Percentiles rank a stretch among this genome's conserved stretches.
These are phyloP conservation scores for Picea abies DNA, from an alignment of 83 land plant species.

Conservation along the genomic window DNA sequence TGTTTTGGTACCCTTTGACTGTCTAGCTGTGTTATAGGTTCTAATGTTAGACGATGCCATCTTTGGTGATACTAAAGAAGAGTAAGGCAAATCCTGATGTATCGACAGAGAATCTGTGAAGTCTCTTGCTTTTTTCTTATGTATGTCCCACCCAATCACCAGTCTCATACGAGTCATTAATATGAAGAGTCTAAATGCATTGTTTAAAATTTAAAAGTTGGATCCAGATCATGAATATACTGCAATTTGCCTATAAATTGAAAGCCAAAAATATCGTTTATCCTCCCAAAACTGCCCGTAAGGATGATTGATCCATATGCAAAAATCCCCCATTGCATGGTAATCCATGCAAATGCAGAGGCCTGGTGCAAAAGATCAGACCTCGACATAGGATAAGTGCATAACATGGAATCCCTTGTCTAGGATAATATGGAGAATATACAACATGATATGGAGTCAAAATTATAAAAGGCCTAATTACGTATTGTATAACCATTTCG, in stretches of 20 bases:
- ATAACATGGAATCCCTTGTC: not conserved
- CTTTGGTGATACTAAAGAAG: conserved; percentile 87
- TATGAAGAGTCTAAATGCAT: not conserved
- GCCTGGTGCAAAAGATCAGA: not conserved
- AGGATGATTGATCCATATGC: not conserved
- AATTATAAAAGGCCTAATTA: not conserved
- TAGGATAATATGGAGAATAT: not conserved
- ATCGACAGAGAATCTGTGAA: conserved; percentile 80
- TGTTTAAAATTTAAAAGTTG: not conserved
- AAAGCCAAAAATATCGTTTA: not conserved
- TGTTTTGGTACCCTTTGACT: conserved; percentile 65
- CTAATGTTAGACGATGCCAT: conserved; percentile 67
- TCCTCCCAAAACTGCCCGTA: not conserved
- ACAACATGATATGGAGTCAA: not conserved
- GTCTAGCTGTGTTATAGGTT: conserved; percentile 74
- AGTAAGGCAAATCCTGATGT: conserved; percentile 92
- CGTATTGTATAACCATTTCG: not conserved
- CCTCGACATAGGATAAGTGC: not conserved
- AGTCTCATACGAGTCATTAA: not conserved
- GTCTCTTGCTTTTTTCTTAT: conserved; percentile 44
- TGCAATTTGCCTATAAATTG: not conserved
- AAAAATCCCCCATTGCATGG: not conserved
- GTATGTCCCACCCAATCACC: conserved; percentile 86
- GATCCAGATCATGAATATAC: not conserved
- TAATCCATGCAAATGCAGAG: not conserved